These are phyloP conservation scores for Allium sativum DNA, from an alignment of 106 monocot species.

Conservation along the genomic window DNA sequence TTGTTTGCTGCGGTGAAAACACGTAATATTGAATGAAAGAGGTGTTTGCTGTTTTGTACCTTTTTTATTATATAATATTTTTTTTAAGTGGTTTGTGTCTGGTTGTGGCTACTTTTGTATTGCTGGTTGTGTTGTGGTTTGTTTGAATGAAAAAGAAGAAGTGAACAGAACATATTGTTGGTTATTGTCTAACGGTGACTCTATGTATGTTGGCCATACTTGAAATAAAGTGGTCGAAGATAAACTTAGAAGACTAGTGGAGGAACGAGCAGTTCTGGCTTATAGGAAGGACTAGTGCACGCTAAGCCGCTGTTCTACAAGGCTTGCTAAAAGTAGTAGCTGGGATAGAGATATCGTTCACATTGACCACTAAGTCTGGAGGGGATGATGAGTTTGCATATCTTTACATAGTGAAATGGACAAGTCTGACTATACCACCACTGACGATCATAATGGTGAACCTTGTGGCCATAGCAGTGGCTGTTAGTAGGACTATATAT, in stretches of 20 bases:
- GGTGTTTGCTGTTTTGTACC: no score
- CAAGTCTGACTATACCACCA: conserved; percentile 89
- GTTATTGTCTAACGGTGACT: conserved; percentile 33
- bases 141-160: no score
- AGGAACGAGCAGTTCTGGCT: conserved; percentile 99
- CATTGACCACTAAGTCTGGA: conserved; percentile 68
- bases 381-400: conserved; percentile 42
- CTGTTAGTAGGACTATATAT: conserved; percentile 64
- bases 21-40: no score
- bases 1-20: no score
- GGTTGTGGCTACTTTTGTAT: no score
- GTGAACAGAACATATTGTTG: no score
- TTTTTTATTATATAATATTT: no score
- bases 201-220: conserved; percentile 75
- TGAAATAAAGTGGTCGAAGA: conserved; percentile 87
- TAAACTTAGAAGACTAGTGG: conserved; percentile 97
- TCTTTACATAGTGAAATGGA: conserved; percentile 79
- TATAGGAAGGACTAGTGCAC: conserved; percentile 89
- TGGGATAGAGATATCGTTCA: conserved; percentile 83
- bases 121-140: no score
- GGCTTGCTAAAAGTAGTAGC: conserved; percentile 86
- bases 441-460: conserved; percentile 98
- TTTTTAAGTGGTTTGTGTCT: no score
- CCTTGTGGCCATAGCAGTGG: conserved; percentile 68
- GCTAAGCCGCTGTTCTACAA: conserved; percentile 81